Percentiles rank a stretch among this genome's conserved stretches.
Evolutionary conservation across 495 filamentous ascomycete species (phyloP).

Genomic region (Lophiostoma macrostomum): DNA sequence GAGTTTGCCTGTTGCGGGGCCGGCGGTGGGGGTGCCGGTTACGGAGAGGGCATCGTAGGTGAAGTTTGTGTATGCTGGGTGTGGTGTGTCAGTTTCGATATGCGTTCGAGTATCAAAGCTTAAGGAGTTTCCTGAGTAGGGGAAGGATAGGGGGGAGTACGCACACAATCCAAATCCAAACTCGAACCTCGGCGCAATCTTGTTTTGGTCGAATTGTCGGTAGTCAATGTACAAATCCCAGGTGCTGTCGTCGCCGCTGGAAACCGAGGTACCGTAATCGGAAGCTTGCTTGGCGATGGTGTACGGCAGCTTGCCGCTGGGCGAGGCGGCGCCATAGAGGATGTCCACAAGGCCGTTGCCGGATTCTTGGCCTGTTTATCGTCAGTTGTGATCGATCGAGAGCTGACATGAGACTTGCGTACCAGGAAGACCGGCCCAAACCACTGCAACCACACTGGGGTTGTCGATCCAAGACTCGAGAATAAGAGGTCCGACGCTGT

Average conservation of each 20-base stretch:
- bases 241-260: slow-evolving; percentile 25
- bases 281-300: slow-evolving; percentile 33
- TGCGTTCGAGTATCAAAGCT: too few relatives aligned
- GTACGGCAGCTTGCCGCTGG: slow-evolving; percentile 36
- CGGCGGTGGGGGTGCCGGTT: slow-evolving; percentile 16
- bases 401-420: neutral
- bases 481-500: slow-evolving; percentile 33
- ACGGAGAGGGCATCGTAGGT: slow-evolving; percentile 37
- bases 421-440: slow-evolving; percentile 35
- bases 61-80: slow-evolving; percentile 40
- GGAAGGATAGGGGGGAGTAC: neutral
- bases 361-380: slow-evolving; percentile 29
- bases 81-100: too few relatives aligned
- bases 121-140: neutral
- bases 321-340: slow-evolving; percentile 30
- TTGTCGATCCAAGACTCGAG: slow-evolving; percentile 29
- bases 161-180: slow-evolving; percentile 48
- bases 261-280: slow-evolving; percentile 32
- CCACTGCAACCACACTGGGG: slow-evolving; percentile 32
- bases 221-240: slow-evolving; percentile 56
- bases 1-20: slow-evolving; percentile 15
- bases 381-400: neutral
- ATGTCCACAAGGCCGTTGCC: slow-evolving; percentile 36
- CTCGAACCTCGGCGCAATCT: slow-evolving; percentile 47
- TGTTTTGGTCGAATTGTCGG: slow-evolving; percentile 48